phyloP scores from a whole-genome alignment of 768 basidiomycete species.

The Clitopilus passeckerianus region DNA sequence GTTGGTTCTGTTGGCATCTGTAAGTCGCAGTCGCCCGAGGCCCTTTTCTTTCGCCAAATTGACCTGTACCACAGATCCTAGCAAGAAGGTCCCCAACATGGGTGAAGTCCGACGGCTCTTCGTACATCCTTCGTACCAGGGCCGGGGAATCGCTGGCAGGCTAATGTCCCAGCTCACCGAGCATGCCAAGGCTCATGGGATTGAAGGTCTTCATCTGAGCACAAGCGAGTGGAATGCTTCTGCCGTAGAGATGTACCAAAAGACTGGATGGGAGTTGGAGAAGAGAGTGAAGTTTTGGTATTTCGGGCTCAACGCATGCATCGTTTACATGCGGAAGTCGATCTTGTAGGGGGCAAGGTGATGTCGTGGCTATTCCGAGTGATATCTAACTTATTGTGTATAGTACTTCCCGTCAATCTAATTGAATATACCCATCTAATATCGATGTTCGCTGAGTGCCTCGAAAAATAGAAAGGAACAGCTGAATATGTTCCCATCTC shows the following conservation, averaged over 20 bases:
- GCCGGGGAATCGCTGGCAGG: conserved; percentile 13
- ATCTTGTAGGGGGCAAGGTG: not conserved
- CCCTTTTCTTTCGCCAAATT: not conserved
- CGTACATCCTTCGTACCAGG: conserved; percentile 15
- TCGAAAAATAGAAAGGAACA: too few relatives aligned
- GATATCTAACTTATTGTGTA: too few relatives aligned
- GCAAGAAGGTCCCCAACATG: conserved; percentile 6
- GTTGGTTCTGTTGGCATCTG: conserved; percentile 17
- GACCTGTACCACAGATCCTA: conserved; percentile 4
- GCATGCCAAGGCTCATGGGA: conserved; percentile 9
- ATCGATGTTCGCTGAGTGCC: too few relatives aligned
- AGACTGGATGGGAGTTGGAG: not conserved
- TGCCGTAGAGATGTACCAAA: not conserved
- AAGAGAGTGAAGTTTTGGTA: not conserved
- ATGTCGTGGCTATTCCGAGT: too few relatives aligned
- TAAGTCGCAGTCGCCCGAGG: conserved; percentile 1
- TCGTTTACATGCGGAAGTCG: not conserved
- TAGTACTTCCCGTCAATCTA: too few relatives aligned
- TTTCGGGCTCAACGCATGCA: not conserved
- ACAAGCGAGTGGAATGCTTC: not conserved
- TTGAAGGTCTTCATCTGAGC: not conserved
- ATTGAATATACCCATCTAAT: too few relatives aligned
- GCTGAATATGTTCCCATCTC: too few relatives aligned
- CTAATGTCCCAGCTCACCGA: conserved; percentile 11
- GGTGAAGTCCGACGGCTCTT: conserved; percentile 21